Percentiles rank a stretch among this genome's conserved stretches.
Evolutionary conservation across 495 filamentous ascomycete species (phyloP).

Genomic region (Schizothecium vesticola): DNA sequence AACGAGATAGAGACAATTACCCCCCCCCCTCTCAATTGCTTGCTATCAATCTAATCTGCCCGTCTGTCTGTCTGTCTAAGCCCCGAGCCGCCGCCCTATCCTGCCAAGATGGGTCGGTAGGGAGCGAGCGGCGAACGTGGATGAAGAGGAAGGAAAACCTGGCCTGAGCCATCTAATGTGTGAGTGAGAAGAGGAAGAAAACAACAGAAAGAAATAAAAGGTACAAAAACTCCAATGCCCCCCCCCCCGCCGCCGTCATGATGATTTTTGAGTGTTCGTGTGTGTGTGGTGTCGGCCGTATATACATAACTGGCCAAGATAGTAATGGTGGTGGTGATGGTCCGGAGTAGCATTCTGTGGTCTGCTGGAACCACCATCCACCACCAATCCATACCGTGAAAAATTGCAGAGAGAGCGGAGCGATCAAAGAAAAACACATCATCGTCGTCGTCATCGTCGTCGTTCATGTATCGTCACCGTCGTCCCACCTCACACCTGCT

Average conservation of each 20-base stretch:
- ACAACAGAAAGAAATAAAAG: background rate
- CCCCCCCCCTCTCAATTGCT: conserved; percentile 28
- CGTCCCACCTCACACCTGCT: background rate
- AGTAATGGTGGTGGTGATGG: background rate
- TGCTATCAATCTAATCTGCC: conserved; percentile 23
- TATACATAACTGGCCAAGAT: background rate
- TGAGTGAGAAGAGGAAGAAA: background rate
- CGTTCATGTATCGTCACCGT: background rate
- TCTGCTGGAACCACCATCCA: background rate
- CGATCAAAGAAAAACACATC: background rate
- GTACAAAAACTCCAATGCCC: conserved; percentile 23
- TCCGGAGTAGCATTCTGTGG: conserved; percentile 4
- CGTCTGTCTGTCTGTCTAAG: background rate
- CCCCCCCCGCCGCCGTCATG: conserved; percentile 20
- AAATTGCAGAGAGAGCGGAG: background rate
- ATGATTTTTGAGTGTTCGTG: background rate
- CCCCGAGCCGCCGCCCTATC: background rate
- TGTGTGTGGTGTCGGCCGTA: background rate
- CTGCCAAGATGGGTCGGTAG: background rate
- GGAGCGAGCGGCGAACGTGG: background rate
- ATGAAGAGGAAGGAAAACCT: background rate
- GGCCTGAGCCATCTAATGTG: background rate
- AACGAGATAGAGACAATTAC: background rate
- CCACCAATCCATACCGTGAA: background rate
- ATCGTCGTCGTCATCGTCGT: background rate